A percentile compares a stretch with the other conserved stretches of the same genome.
Conservation (phyloP, 2,329 filamentous ascomycete species). For the Ampelomyces quisqualis region DNA sequence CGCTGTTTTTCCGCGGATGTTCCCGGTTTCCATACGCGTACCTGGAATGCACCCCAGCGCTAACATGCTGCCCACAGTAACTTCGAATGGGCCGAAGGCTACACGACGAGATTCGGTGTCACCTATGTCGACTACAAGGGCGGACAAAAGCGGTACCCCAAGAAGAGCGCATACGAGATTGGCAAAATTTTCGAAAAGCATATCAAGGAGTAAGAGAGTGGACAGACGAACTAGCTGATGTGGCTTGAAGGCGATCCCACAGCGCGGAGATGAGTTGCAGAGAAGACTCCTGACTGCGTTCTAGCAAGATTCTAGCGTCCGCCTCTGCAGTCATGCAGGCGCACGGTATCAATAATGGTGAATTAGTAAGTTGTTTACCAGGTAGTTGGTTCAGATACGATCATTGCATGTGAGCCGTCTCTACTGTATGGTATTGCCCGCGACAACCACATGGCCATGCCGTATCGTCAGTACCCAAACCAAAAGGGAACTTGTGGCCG, state of each 20-base stretch:
- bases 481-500: too few relatives aligned
- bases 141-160: conserved; percentile 75
- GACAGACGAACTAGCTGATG: too few relatives aligned
- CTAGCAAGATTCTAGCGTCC: conserved; percentile 28
- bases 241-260: conserved; percentile 1
- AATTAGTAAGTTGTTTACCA: background rate
- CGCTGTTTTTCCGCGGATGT: conserved; percentile 1
- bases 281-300: conserved; percentile 13
- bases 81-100: conserved; percentile 91
- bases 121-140: conserved; percentile 80
- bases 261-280: conserved; percentile 13
- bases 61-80: conserved; percentile 55
- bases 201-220: conserved; percentile 54
- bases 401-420: conserved; percentile 2
- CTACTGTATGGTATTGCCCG: too few relatives aligned
- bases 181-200: conserved; percentile 69
- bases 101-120: conserved; percentile 81
- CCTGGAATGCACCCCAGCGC: conserved; percentile 7
- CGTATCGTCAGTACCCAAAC: too few relatives aligned
- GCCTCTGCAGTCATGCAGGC: background rate
- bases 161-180: conserved; percentile 77
- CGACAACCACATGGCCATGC: too few relatives aligned
- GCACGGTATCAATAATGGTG: background rate
- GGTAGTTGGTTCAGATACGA: too few relatives aligned
- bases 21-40: conserved; percentile 14